Base-by-base conservation (phyloP, 768 basidiomycete genomes). In the Russula emetica region DNA sequence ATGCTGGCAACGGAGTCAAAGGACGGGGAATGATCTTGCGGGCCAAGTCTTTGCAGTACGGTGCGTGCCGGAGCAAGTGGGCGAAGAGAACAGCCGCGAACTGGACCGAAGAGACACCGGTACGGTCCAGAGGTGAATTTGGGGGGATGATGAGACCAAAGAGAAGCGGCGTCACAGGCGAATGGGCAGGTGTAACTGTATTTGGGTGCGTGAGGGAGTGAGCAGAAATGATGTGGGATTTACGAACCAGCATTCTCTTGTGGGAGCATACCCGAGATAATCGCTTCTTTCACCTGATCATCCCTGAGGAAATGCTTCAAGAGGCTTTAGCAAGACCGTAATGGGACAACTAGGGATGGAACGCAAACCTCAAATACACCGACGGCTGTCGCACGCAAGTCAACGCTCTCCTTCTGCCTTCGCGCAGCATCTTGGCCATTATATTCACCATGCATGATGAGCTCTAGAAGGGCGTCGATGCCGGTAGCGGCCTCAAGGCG, bases 391-490 rank as follows among this genome's bases (percentile, higher is more conserved):
- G 83, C 84, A 45, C 96, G 80, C 32, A 94, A 74, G 70, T 89
- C 90, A 56, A 91, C 79, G 16, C 80, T 86, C 55, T 87, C 89
- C 70, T 84, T 85, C 26, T 78, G 71, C 47, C 86, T 77, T 69
- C 82, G 84, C 55, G 75, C 82, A 52, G 82, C 78, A 62, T 84
- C 82, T 57, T 79, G 67, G 24, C 87, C 85, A 69, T 88, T 85
- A 72, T 92, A 90, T 76, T 97, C 95, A 1, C 95, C 96, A 61
- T 96, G 87, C 44, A 98, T 77, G 13, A 85, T 85, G 18, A 93
- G 80, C 64, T 91, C 87, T 0, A 96, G 84, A 13, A 97, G 80
- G 0, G 84, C 89, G 64, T 94, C 89, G 6, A 96, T 80, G 0
- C 91, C 90, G 4, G 91, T 87, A 18, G 88, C 82, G 5, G 85